A percentile compares a stretch with the other conserved stretches of the same genome.
Conservation (phyloP, 139 green algal genomes). For the Trebouxia sp. region DNA sequence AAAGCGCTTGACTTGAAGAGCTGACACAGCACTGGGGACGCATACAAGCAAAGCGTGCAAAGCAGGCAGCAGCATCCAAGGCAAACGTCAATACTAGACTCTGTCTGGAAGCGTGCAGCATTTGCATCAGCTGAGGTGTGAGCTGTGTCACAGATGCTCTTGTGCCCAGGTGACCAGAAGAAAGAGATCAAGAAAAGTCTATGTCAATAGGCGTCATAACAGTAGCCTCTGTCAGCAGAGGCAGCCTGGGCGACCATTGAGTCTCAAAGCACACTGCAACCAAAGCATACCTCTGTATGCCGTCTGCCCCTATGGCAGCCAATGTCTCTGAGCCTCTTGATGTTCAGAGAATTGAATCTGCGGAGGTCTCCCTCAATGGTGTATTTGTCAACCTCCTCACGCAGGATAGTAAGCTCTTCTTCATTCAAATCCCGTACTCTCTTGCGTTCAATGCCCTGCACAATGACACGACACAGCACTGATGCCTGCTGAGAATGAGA, state of each 20-base stretch:
- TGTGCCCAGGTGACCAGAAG: too few relatives aligned
- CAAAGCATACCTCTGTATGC: conserved; percentile 51
- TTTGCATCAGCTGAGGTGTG: too few relatives aligned
- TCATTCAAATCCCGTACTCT: conserved; percentile 90
- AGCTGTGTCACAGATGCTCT: too few relatives aligned
- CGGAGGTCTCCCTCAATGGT: conserved; percentile 91
- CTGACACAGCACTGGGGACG: too few relatives aligned
- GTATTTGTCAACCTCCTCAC: conserved; percentile 91
- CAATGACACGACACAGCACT: not conserved
- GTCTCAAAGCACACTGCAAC: not conserved
- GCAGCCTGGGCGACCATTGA: too few relatives aligned
- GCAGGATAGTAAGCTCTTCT: conserved; percentile 94
- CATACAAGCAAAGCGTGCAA: too few relatives aligned
- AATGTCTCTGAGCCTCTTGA: conserved; percentile 99
- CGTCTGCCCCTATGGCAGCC: conserved; percentile 93
- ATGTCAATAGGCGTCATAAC: not conserved
- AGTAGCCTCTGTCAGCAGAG: too few relatives aligned
- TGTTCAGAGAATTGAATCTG: conserved; percentile 86
- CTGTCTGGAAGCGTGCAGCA: too few relatives aligned
- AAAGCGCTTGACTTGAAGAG: too few relatives aligned
- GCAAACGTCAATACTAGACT: too few relatives aligned
- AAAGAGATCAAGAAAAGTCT: not conserved
- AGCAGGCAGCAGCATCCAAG: too few relatives aligned
- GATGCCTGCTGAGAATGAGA: not conserved
- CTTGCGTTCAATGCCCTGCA: conserved; percentile 95